phyloP scores from a whole-genome alignment of 2,329 filamentous ascomycete species.

The Sclerotinia glacialis region DNA sequence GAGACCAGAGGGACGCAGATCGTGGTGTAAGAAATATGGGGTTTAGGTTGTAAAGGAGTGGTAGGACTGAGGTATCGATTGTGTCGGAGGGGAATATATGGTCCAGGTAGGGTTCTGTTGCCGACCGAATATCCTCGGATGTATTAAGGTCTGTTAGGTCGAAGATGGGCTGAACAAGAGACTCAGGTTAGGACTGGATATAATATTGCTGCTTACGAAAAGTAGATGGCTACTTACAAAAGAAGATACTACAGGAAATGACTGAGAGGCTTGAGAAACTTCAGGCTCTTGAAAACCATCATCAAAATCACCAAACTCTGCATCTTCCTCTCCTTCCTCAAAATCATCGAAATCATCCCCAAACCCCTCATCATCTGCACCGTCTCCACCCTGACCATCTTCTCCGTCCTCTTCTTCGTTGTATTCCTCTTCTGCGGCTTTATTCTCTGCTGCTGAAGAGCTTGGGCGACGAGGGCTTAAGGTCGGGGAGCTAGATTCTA shows the following conservation, averaged over 20 bases:
- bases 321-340: conserved; percentile 53
- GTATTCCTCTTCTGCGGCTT: conserved; percentile 54
- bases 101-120: conserved; percentile 64
- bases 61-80: conserved; percentile 50
- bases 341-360: conserved; percentile 69
- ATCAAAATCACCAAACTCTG: conserved; percentile 54
- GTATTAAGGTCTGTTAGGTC: conserved; percentile 61
- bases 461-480: conserved; percentile 43
- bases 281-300: conserved; percentile 62
- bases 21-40: conserved; percentile 79
- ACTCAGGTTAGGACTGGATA: conserved; percentile 21
- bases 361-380: conserved; percentile 50
- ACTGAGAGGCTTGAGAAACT: conserved; percentile 40
- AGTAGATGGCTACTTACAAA: conserved; percentile 46
- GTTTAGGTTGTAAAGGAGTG: conserved; percentile 45
- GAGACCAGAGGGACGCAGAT: conserved; percentile 90
- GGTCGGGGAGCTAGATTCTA: conserved; percentile 53
- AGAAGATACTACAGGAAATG: conserved; percentile 39
- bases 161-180: conserved; percentile 56
- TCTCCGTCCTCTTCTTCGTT: conserved; percentile 54
- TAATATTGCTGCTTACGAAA: conserved; percentile 24
- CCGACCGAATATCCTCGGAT: conserved; percentile 57
- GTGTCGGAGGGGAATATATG: conserved; percentile 61
- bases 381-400: conserved; percentile 32
- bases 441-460: conserved; percentile 36